Evolutionary conservation across 2,329 filamentous ascomycete species (phyloP).

Genomic region (Neonectria hederae): DNA sequence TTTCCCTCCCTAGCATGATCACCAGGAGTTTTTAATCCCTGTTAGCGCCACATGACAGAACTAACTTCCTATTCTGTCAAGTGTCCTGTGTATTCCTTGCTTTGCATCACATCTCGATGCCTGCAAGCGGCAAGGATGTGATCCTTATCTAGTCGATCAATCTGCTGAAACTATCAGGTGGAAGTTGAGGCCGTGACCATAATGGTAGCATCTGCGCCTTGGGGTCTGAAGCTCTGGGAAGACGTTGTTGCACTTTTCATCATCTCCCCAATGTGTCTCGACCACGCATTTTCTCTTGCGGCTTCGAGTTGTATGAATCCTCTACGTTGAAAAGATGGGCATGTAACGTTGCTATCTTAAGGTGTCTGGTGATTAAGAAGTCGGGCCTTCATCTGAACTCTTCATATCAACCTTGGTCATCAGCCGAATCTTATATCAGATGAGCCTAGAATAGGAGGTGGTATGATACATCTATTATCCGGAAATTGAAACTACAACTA

Average conservation of each 20-base stretch:
- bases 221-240: not conserved
- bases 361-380: not conserved
- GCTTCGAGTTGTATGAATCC: not conserved
- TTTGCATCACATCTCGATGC: not conserved
- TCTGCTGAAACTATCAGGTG: not conserved
- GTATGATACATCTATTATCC: not conserved
- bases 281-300: not conserved
- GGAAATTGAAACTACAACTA: not conserved
- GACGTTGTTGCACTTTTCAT: not conserved
- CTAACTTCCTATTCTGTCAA: not conserved
- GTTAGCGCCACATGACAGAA: not conserved
- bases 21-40: not conserved
- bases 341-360: not conserved
- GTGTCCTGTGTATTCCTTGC: not conserved
- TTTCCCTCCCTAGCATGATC: not conserved
- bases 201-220: not conserved
- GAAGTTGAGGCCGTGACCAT: not conserved
- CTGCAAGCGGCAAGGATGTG: not conserved
- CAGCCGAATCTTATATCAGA: not conserved
- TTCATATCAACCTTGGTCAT: not conserved
- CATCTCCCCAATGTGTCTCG: not conserved
- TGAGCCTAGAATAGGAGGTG: not conserved
- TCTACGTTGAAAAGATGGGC: not conserved
- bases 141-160: not conserved
- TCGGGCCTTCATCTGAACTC: not conserved